Evolutionary conservation across 2,329 filamentous ascomycete species (phyloP).

Genomic region (Paecilomyces niveus): DNA sequence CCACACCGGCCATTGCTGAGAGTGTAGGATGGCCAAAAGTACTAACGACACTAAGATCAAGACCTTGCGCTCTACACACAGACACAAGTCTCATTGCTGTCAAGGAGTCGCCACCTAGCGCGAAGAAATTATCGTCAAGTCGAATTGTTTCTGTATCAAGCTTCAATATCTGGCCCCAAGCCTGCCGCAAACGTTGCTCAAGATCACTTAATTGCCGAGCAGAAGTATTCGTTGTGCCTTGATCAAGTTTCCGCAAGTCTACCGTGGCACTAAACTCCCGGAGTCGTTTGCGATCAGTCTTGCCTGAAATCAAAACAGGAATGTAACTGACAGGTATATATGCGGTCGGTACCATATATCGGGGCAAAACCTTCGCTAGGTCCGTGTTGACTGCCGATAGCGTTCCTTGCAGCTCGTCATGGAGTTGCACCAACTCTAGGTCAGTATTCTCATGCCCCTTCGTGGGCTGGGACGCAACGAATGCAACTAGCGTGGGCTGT

Average conservation of each 20-base stretch:
- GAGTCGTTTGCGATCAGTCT: conserved; percentile 34
- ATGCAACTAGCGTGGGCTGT: conserved; percentile 24
- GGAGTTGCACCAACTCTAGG: neutral
- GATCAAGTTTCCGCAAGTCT: conserved; percentile 24
- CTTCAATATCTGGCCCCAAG: conserved; percentile 27
- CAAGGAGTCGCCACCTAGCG: conserved; percentile 27
- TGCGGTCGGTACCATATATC: conserved; percentile 18
- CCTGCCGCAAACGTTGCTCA: conserved; percentile 24
- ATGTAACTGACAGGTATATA: conserved; percentile 39
- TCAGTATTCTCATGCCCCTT: conserved; percentile 1
- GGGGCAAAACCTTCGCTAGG: neutral
- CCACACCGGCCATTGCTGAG: conserved; percentile 35
- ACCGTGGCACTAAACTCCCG: conserved; percentile 26
- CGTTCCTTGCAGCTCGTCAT: conserved; percentile 1
- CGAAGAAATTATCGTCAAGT: conserved; percentile 30
- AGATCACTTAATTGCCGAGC: conserved; percentile 21
- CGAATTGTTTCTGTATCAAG: conserved; percentile 27
- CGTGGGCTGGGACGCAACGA: conserved; percentile 19
- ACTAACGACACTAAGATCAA: conserved; percentile 28
- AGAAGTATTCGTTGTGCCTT: conserved; percentile 8
- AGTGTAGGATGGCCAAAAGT: conserved; percentile 28
- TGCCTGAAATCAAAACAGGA: conserved; percentile 38
- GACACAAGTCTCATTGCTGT: conserved; percentile 28
- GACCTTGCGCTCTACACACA: conserved; percentile 19
- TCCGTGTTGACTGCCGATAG: conserved; percentile 14